A percentile compares a stretch with the other conserved stretches of the same genome.
These are phyloP conservation scores for Mrakia gelida DNA, from an alignment of 768 basidiomycete species.

Conservation along the genomic window DNA sequence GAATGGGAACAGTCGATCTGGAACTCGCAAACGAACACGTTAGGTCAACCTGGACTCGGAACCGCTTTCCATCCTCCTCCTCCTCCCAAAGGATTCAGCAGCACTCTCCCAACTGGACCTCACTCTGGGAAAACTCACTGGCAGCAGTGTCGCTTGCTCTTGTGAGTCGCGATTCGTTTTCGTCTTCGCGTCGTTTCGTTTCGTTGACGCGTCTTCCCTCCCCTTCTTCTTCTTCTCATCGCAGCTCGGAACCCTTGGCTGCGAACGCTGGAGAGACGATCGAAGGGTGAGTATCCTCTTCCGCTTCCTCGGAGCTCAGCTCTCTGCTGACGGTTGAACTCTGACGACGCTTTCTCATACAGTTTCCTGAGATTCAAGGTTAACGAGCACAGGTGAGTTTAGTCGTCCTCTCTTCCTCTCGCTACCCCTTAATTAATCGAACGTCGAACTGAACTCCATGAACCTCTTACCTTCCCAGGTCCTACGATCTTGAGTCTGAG, in stretches of 20 bases:
- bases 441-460: too few species aligned
- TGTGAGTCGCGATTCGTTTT: neutral
- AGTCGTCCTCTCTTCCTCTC: neutral
- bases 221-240: neutral
- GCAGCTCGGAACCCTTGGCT: conserved; percentile 28
- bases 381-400: conserved; percentile 24
- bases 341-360: neutral
- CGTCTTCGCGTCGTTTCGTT: too few species aligned
- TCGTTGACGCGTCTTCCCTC: neutral
- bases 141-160: conserved; percentile 30
- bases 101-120: conserved; percentile 21
- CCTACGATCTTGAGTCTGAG: conserved; percentile 30
- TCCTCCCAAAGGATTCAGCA: conserved; percentile 18
- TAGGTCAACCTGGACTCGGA: neutral
- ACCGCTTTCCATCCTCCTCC: conserved; percentile 21
- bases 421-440: neutral
- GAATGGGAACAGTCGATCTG: conserved; percentile 28
- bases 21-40: neutral
- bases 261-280: conserved; percentile 23
- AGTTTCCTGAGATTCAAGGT: conserved; percentile 30
- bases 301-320: neutral
- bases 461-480: neutral
- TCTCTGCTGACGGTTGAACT: neutral
- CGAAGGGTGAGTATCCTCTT: neutral
- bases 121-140: conserved; percentile 26